Conservation (phyloP, 2,329 filamentous ascomycete genomes). For the Xylaria hypoxylon region DNA sequence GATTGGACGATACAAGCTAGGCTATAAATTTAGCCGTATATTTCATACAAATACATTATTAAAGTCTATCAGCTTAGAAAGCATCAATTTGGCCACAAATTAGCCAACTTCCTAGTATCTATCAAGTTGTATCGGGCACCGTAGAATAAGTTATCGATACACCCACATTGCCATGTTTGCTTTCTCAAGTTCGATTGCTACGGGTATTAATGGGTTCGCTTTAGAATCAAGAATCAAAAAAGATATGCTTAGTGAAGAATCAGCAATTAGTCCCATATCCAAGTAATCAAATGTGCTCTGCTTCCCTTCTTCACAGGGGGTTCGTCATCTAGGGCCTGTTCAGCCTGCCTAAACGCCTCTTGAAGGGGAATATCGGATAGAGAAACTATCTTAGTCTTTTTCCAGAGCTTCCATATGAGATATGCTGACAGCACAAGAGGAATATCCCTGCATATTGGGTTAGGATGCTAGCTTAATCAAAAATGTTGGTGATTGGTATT, state of each 20-base stretch:
- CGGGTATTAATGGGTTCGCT: background rate
- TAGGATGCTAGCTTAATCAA: slow-evolving; percentile 1
- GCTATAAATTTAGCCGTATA: background rate
- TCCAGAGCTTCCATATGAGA: slow-evolving; percentile 73
- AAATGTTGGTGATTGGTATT: background rate
- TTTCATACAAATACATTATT: background rate
- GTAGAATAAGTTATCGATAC: background rate
- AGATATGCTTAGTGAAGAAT: slow-evolving; percentile 48
- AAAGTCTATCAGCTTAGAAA: background rate
- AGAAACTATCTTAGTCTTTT: slow-evolving; percentile 67
- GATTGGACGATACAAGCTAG: background rate
- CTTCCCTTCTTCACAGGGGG: slow-evolving; percentile 20
- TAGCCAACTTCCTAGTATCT: too few relatives aligned
- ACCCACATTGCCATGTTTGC: too few relatives aligned
- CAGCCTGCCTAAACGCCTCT: slow-evolving; percentile 63
- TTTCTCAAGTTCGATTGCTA: background rate
- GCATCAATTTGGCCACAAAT: background rate
- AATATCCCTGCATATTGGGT: slow-evolving; percentile 61
- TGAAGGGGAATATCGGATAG: slow-evolving; percentile 64
- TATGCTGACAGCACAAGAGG: slow-evolving; percentile 68
- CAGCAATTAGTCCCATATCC: slow-evolving; percentile 40
- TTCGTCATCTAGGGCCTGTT: slow-evolving; percentile 52
- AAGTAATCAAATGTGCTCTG: slow-evolving; percentile 32
- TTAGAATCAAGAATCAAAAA: background rate
- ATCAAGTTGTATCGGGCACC: background rate